Conservation (phyloP, 352 stramenopile species). For the Phytophthora pluvialis region DNA sequence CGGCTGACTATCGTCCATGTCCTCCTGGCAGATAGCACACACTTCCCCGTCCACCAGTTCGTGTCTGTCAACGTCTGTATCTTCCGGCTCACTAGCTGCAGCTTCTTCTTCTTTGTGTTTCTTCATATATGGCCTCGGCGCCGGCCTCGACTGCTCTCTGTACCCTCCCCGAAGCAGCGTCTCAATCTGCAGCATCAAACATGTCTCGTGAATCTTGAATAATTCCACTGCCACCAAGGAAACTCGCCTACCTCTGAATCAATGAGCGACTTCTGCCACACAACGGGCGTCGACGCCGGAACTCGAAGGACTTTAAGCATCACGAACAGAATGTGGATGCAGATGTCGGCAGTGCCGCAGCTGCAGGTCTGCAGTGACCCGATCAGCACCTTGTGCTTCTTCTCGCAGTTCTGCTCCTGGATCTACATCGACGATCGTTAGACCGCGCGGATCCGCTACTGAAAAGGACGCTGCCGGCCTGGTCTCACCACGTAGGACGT, state of each 20-base stretch:
- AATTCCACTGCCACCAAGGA: background rate
- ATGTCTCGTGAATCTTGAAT: background rate
- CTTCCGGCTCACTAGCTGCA: slow-evolving; percentile 29
- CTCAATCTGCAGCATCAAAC: slow-evolving; percentile 51
- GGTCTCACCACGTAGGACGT: slow-evolving; percentile 75
- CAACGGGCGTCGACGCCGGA: slow-evolving; percentile 62
- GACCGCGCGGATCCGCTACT: background rate
- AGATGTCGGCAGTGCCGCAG: slow-evolving; percentile 78
- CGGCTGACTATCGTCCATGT: slow-evolving; percentile 66
- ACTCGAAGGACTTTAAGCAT: slow-evolving; percentile 88
- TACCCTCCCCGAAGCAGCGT: slow-evolving; percentile 71
- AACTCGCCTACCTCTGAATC: slow-evolving; percentile 67
- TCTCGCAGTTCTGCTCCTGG: slow-evolving; percentile 74
- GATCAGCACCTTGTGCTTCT: slow-evolving; percentile 84
- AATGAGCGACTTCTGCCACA: slow-evolving; percentile 88
- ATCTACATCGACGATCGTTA: slow-evolving; percentile 40
- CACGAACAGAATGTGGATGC: slow-evolving; percentile 86
- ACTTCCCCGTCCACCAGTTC: slow-evolving; percentile 78
- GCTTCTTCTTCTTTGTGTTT: slow-evolving; percentile 34
- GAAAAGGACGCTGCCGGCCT: background rate
- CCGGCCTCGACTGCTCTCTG: slow-evolving; percentile 41
- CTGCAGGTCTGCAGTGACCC: slow-evolving; percentile 75
- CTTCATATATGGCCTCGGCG: slow-evolving; percentile 52
- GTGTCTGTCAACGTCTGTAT: slow-evolving; percentile 45
- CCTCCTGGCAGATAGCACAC: slow-evolving; percentile 86